These are phyloP conservation scores for Chlamydomonas urium DNA, from an alignment of 139 green algal genomes.

Conservation along the genomic window DNA sequence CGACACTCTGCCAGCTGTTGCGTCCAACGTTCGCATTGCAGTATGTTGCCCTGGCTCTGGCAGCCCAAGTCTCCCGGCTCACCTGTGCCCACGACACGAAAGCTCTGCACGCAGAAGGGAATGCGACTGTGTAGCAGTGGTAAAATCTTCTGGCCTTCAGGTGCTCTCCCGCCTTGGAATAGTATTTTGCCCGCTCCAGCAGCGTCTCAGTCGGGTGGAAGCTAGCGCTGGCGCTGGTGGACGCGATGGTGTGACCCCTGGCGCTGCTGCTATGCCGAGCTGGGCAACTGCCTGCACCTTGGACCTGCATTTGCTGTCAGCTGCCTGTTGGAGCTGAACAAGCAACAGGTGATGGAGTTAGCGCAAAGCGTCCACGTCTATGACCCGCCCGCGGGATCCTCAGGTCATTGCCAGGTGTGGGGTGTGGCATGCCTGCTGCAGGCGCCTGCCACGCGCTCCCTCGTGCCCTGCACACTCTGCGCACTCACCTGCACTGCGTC, in stretches of 20 bases:
- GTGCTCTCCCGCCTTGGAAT: neutral
- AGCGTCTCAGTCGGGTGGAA: too few species aligned
- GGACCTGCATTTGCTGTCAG: neutral
- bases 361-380: neutral
- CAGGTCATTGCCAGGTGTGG: neutral
- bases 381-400: neutral
- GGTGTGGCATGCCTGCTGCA: too few species aligned
- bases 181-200: neutral
- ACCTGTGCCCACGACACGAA: slow-evolving; percentile 9
- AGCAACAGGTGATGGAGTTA: neutral
- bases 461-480: neutral
- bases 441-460: neutral
- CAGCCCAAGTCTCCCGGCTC: slow-evolving; percentile 29
- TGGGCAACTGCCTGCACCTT: neutral
- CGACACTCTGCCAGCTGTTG: neutral
- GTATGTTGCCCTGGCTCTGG: slow-evolving; percentile 23
- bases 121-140: neutral
- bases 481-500: neutral
- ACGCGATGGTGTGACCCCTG: too few species aligned
- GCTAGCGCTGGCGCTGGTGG: too few species aligned
- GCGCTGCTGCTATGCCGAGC: neutral
- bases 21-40: neutral
- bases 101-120: neutral
- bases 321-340: neutral
- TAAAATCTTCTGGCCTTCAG: neutral